Evolutionary conservation across 2,329 filamentous ascomycete species (phyloP).

Genomic region (Aspergillus oerlinghausenensis): DNA sequence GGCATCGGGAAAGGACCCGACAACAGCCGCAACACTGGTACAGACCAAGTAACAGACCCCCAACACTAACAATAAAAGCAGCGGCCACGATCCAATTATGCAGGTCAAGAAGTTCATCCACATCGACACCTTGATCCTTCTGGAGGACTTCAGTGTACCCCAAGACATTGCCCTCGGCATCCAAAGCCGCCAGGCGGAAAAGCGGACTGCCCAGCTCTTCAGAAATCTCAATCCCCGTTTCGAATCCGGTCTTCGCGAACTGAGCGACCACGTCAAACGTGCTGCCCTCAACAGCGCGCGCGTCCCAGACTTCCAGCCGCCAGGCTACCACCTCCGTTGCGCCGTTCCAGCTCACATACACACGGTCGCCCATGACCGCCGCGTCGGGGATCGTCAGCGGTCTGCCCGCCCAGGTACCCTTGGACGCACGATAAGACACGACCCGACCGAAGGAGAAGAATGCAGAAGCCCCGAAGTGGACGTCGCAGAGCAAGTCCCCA

Average conservation of each 20-base stretch:
- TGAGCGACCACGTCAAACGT: constrained; percentile 14
- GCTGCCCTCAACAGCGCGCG: constrained; percentile 4
- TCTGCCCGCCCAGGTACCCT: constrained; percentile 50
- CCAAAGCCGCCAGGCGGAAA: constrained; percentile 20
- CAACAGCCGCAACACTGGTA: constrained; percentile 8
- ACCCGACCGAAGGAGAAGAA: constrained; percentile 33
- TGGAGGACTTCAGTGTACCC: constrained; percentile 15
- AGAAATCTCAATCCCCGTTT: constrained; percentile 24
- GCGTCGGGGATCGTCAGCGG: constrained; percentile 35
- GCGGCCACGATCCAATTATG: constrained; percentile 11
- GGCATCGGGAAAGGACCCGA: constrained; percentile 1
- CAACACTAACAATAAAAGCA: constrained; percentile 7
- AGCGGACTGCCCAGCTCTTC: constrained; percentile 7
- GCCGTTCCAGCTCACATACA: constrained; percentile 46
- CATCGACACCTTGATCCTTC: neutral
- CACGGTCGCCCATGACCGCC: constrained; percentile 21
- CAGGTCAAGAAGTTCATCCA: constrained; percentile 6
- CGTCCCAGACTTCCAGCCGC: constrained; percentile 23
- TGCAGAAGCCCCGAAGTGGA: constrained; percentile 41
- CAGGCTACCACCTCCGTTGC: constrained; percentile 38
- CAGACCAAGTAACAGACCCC: constrained; percentile 12
- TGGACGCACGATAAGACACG: constrained; percentile 53
- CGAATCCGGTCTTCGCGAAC: constrained; percentile 26
- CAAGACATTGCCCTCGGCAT: constrained; percentile 12
- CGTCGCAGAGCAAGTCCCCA: constrained; percentile 52